phyloP scores from a whole-genome alignment of 352 stramenopile genomes.

The Globisporangium spiculum region DNA sequence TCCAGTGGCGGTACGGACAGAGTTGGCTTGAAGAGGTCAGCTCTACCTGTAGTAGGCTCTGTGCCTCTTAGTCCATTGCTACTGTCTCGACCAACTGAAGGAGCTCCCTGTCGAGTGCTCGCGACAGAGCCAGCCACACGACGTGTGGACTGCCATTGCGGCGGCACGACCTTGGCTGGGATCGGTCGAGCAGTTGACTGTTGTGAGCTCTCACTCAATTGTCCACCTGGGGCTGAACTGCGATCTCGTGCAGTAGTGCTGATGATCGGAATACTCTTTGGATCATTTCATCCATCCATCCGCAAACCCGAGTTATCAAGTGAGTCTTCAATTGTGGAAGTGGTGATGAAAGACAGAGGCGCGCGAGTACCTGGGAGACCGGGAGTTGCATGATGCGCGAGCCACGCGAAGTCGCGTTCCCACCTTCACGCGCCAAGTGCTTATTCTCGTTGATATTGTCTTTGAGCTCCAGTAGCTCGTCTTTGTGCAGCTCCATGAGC shows the following conservation, averaged over 20 bases:
- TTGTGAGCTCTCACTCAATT: background rate
- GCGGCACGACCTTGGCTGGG: conserved; percentile 22
- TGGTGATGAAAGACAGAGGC: too few relatives aligned
- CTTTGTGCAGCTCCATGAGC: conserved; percentile 69
- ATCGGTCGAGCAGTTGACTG: conserved; percentile 2
- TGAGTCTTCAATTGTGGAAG: background rate
- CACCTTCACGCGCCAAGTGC: background rate
- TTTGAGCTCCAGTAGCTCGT: conserved; percentile 69
- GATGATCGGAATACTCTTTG: conserved; percentile 5
- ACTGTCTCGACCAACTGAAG: background rate
- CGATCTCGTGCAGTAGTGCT: background rate
- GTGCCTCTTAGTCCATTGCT: too few relatives aligned
- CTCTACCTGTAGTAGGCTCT: background rate
- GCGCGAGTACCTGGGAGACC: conserved; percentile 4
- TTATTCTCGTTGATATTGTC: conserved; percentile 13
- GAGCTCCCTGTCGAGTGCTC: background rate
- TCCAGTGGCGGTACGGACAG: conserved; percentile 25
- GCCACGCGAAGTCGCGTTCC: background rate
- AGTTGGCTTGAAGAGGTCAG: background rate
- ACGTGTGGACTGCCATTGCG: conserved; percentile 65
- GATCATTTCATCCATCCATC: background rate
- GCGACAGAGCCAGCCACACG: conserved; percentile 26
- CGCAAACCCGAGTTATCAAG: background rate
- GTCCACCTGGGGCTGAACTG: background rate
- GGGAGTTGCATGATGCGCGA: conserved; percentile 22